These are phyloP conservation scores for Clavaria fumosa DNA, from an alignment of 768 basidiomycete species.

Conservation along the genomic window DNA sequence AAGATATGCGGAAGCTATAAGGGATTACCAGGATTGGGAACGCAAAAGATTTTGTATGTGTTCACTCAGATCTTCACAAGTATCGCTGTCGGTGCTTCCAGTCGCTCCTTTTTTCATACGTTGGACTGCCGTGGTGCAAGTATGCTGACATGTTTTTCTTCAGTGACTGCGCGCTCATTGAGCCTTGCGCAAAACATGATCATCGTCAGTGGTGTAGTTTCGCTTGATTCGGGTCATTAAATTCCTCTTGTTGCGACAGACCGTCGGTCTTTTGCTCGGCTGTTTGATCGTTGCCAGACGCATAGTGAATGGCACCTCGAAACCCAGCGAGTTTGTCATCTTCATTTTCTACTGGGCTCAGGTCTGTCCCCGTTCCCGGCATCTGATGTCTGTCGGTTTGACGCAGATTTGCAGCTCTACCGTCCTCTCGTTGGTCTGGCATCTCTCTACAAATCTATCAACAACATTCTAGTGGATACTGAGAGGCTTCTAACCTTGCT, in stretches of 20 bases:
- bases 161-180: constrained; percentile 57
- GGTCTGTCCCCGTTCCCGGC: constrained; percentile 23
- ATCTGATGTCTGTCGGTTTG: background rate
- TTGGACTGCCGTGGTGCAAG: background rate
- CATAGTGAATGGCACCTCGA: constrained; percentile 36
- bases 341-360: constrained; percentile 76
- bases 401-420: constrained; percentile 33
- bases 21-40: constrained; percentile 59
- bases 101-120: too few species aligned
- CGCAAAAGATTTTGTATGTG: constrained; percentile 56
- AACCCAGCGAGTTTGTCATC: constrained; percentile 53
- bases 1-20: constrained; percentile 56
- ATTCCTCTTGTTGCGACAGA: constrained; percentile 22
- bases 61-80: background rate
- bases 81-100: too few species aligned
- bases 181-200: constrained; percentile 73
- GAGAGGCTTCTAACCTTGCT: constrained; percentile 74
- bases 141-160: background rate
- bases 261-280: constrained; percentile 67
- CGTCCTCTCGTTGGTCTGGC: constrained; percentile 65
- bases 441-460: constrained; percentile 61
- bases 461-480: constrained; percentile 66
- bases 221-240: background rate
- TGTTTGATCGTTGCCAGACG: constrained; percentile 63
- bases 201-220: constrained; percentile 32